Base-by-base conservation (phyloP, 2,329 filamentous ascomycete genomes). In the Botryotinia globosa region DNA sequence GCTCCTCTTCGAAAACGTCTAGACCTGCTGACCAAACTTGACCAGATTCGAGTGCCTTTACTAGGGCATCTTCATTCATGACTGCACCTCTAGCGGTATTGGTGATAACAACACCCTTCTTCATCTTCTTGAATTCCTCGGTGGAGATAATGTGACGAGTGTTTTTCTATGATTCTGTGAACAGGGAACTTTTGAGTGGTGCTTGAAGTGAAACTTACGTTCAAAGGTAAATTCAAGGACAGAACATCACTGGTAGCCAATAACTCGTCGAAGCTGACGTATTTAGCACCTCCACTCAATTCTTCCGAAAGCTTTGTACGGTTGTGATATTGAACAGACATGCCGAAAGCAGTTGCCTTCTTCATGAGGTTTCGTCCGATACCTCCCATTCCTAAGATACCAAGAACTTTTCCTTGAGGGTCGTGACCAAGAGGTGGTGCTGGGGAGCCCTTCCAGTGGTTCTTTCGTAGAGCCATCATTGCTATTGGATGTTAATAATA, bases 71-170 rank as follows among this genome's bases (percentile, higher is more conserved):
- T 82, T 97, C 93, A 78, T 97, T 91, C 78, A 97, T 92, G 72
- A 96, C 89, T 44, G 92, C 92, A 37, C 93, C 93, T 29, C 93
- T 90, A 16, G 93, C 93, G 0, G 93, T 95, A 83, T 96, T 97
- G 78, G 96, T 86, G 44, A 97, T 87, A 37, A 95, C 87, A 29
- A 94, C 87, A 64, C 92, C 92, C 32, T 85, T 84, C 81, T 95
- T 97, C 92, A 95, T 95, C 78, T 89, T 87, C 65, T 84, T 85
- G 80, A 97, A 94, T 79, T 96, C 88, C 1, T 84, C 80, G 12
- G 85, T 88, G 39, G 90, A 90, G 79, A 97, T 93, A 77, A 92
- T 92, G 81, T 96, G 92, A 56, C 87, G 88, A 4, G 93, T 97
- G 75, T 90, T 79, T 76, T 84, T 79, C 86, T 88, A 72, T 45